Conservation (phyloP, 1,284 basidiomycete species). For the Boletus mariae region DNA sequence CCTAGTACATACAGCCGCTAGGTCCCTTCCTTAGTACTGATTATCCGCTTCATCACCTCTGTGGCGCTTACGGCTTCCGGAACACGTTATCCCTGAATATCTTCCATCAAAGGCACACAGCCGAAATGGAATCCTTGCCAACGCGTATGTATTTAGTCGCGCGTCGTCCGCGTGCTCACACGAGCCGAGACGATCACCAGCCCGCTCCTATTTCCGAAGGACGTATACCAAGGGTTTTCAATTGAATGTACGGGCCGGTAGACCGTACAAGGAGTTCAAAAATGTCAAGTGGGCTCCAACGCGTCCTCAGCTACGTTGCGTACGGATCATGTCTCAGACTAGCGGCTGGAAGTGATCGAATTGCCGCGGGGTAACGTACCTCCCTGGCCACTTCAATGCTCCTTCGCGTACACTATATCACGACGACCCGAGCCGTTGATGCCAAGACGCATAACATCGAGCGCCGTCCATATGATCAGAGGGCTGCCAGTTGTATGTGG, state of each 20-base stretch:
- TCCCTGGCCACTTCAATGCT: background rate
- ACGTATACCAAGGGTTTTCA: background rate
- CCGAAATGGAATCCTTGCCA: background rate
- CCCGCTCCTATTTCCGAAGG: background rate
- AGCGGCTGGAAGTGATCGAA: background rate
- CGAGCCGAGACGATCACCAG: background rate
- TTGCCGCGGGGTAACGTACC: background rate
- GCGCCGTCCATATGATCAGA: background rate
- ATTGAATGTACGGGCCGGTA: background rate
- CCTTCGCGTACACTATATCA: background rate
- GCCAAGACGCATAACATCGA: background rate
- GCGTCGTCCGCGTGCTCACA: background rate
- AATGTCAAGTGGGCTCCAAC: background rate
- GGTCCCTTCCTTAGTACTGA: background rate
- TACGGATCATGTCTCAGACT: background rate
- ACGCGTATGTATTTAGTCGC: background rate
- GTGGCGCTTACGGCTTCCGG: background rate
- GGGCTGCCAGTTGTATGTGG: background rate
- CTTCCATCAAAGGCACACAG: background rate
- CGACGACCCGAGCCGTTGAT: background rate
- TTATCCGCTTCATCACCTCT: background rate
- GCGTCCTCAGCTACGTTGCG: background rate
- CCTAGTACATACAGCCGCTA: background rate
- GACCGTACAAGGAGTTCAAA: background rate
- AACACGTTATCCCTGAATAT: background rate